A percentile compares a stretch with the other conserved stretches of the same genome.
Evolutionary conservation across 805 yeast genomes (phyloP).

Genomic region (Brettanomyces naardenensis): DNA sequence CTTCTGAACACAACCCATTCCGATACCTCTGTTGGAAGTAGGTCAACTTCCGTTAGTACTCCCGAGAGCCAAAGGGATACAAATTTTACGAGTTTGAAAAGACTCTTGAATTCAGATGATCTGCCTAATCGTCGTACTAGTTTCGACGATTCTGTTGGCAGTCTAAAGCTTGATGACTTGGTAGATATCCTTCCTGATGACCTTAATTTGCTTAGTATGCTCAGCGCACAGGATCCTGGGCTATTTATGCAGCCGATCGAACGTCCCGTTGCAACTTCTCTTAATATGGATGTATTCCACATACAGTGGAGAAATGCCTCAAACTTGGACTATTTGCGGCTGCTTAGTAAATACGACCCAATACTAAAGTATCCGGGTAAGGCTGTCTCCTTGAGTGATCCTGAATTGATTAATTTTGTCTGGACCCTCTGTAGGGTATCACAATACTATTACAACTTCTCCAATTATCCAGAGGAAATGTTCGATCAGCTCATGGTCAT

Average conservation of each 20-base stretch:
- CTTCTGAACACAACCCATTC: background rate
- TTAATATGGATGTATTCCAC: background rate
- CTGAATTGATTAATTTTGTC: conserved; percentile 3
- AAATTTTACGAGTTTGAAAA: background rate
- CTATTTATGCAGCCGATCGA: background rate
- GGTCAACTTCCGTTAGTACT: background rate
- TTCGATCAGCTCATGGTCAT: background rate
- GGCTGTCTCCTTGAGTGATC: background rate
- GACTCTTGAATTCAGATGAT: background rate
- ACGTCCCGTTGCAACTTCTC: background rate
- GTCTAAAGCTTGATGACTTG: conserved; percentile 1
- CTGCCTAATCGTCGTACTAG: background rate
- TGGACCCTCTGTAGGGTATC: conserved; percentile 6
- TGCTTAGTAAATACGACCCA: conserved; percentile 5
- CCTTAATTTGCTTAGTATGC: background rate
- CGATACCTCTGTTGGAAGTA: background rate
- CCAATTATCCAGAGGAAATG: conserved; percentile 4
- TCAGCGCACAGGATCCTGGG: background rate
- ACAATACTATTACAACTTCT: conserved; percentile 3
- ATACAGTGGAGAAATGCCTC: conserved; percentile 1
- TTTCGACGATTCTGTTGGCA: background rate
- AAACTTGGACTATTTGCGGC: conserved; percentile 1
- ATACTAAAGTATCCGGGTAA: background rate
- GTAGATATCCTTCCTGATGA: conserved; percentile 1
- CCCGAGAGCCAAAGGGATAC: background rate